Evolutionary conservation across 2,329 filamentous ascomycete species (phyloP), one percentile per base, ranked within the genome.

Genomic region (Nigrospora sphaerica): DNA sequence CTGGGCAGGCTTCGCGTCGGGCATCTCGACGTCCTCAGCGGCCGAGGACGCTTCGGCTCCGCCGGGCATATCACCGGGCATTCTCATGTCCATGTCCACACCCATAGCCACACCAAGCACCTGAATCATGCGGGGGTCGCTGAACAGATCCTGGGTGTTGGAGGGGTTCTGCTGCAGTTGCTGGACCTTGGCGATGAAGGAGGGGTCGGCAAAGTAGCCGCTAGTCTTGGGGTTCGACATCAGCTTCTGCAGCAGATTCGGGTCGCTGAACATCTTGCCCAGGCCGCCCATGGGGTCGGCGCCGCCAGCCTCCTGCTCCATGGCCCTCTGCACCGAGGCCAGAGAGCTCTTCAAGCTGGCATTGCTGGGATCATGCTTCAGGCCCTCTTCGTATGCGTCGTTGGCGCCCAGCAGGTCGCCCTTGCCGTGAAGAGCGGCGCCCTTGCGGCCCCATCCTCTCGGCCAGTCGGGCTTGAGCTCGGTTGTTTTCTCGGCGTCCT

Each of bases 381-480:
- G 74, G n/a, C 92, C 93, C 65, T 95, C 81, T 62, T 95, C 87
- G 66, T 95, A 98, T 18, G 95, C 90, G 60, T 96, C 90, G 52
- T 85, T 80, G 32, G 93, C 90, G 41, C 81, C 86, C 42, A 93
- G 74, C 18, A 97, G 77, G 64, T 98, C 89, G 44, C 91, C 88
- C 49, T 84, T 74, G 39, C 93, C 93, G 66, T 95, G 93, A 32
- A 91, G 77, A 46, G 93, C 93, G 52, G 90, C 85, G 55, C 92
- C 93, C 68, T 96, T 96, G 50, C 93, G 84, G 49, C 87, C 85
- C 86, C 89, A 96, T 55, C 93, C 93, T 72, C 97, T 97, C 49
- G 89, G 83, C 93, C 93, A 98, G 74, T 97, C 93, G 12, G 92
- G 86, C 77, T 98, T 97, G 66, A 98, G 75, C 69, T 95, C 81